Base-by-base conservation (phyloP, 1,284 basidiomycete genomes). In the Ceratobasidium sp. region DNA sequence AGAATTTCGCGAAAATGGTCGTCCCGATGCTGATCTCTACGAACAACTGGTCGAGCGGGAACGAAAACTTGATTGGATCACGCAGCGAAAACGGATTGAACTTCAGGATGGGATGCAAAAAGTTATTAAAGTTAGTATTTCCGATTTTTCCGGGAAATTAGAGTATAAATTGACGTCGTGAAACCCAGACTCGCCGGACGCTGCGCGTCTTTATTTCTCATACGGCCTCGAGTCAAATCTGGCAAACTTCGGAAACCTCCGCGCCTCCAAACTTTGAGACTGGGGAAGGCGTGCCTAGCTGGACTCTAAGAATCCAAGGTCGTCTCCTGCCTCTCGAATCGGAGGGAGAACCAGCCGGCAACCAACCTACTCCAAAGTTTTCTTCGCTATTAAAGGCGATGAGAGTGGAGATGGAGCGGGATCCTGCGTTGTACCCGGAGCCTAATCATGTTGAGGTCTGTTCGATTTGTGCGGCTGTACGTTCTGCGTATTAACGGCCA, bases 1-100 rank as follows among this genome's bases (percentile, higher is more conserved):
- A 14, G 71, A 74, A 41, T 74, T 27, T 16, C 46, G 60, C 12
- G 48, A 74, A n/a, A 48, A 23, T 46, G 71, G 60, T 4, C 38
- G 27, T 20, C 89, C 92, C 23, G 93, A 97, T 84, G 94, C 95
- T 30, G 89, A 89, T 74, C 94, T 97, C 88, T 99, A 98, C 85
- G 89, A 91, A 78, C 91, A 94, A 82, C 87, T 99, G 44, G 86
- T 97, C 64, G 92, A 94, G 79, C 94, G 96, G 89, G 97, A 98
- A 85, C 90, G 94, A 79, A 94, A 93, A 83, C 88, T 99, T 12
- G 97, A 99, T 85, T 99, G 97, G 97, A 97, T 95, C 5, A 92
- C 98, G 85, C 91, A 92, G 81, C 88, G 97, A 80, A 98, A 98
- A 84, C 91, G 90, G 80, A 93, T 94, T 14, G 97, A 99, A 83